Evolutionary conservation across 306 rosid species (phyloP).

Genomic region (Fagus crenata): DNA sequence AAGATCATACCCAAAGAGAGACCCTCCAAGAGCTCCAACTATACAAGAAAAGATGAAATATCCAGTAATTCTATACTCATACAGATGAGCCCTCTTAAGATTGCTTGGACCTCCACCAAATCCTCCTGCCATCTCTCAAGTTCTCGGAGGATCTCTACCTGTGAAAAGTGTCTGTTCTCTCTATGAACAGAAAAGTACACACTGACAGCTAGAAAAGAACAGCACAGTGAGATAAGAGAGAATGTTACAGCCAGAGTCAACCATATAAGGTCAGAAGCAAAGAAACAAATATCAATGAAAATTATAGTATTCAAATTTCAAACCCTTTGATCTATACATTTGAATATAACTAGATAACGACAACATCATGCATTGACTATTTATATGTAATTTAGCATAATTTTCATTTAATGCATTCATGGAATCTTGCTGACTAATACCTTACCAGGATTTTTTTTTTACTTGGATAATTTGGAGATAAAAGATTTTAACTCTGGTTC

Average conservation of each 20-base stretch:
- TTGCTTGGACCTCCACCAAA: conserved; percentile 33
- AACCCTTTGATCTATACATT: neutral
- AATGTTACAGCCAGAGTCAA: conserved; percentile 3
- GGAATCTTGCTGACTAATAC: neutral
- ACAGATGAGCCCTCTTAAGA: conserved; percentile 66
- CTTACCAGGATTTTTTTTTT: neutral
- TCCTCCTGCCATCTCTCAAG: conserved; percentile 64
- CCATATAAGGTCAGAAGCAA: conserved; percentile 1
- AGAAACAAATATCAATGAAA: neutral
- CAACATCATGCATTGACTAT: neutral
- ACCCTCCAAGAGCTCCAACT: conserved; percentile 88
- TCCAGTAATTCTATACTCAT: conserved; percentile 58
- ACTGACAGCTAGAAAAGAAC: neutral
- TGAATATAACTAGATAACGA: neutral
- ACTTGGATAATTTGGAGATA: no score
- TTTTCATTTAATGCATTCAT: neutral
- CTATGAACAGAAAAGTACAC: neutral
- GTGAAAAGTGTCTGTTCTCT: conserved; percentile 1
- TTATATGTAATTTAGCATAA: neutral
- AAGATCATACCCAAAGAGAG: conserved; percentile 86
- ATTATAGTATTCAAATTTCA: neutral
- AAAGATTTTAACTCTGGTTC: no score
- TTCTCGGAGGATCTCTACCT: neutral
- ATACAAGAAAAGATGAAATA: conserved; percentile 70
- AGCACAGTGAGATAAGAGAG: no score